Evolutionary conservation across 177 flowering plant species (phyloP), one percentile per base, ranked within the genome.

Genomic region (Tripterygium wilfordii): DNA sequence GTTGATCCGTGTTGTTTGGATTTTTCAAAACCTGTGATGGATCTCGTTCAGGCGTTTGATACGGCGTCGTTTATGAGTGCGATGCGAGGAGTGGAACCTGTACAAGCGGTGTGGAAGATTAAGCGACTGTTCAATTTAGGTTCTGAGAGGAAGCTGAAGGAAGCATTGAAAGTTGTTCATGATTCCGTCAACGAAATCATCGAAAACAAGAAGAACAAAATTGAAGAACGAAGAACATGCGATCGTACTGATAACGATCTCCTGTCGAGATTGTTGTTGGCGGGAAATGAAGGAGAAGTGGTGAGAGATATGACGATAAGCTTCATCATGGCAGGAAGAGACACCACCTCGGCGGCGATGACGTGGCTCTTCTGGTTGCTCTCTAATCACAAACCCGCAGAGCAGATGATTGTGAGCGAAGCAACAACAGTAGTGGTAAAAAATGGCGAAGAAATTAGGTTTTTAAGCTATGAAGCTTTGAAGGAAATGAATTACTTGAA

Each of bases 311-410:
- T 81, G 84, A 76, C 68, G 10, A 77, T 87, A 33, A 90, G 96
- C 68, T 84, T 90, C 62, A 56, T 90, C 2, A 77, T 90, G 82
- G 97, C 94, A 0, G 97, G 97, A 22, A 66, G 83, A 14, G 97
- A 90, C 63, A 87, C 94, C 0, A 82, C 91, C 0, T 79, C 96
- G 2, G 75, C 96, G 0, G 96, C 85, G 1, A 67, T 90, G 84
- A 87, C 97, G 2, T 87, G 97, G 96, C 69, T 90, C 21, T 90
- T 90, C 56, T 87, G 84, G 85, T 48, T 79, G 23, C 76, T 85
- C 15, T 60, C 79, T 0, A 4, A 45, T 18, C 49, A 79, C 45
- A 50, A 28, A 1, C 25, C 30, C 2, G 23, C 35, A 0, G 78
- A 77, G 38, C 14, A 54, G 1, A 42, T 29, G 39, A 38, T 82